Evolutionary conservation across 169 alveolate species (phyloP).

Genomic region (Babesia caballi): DNA sequence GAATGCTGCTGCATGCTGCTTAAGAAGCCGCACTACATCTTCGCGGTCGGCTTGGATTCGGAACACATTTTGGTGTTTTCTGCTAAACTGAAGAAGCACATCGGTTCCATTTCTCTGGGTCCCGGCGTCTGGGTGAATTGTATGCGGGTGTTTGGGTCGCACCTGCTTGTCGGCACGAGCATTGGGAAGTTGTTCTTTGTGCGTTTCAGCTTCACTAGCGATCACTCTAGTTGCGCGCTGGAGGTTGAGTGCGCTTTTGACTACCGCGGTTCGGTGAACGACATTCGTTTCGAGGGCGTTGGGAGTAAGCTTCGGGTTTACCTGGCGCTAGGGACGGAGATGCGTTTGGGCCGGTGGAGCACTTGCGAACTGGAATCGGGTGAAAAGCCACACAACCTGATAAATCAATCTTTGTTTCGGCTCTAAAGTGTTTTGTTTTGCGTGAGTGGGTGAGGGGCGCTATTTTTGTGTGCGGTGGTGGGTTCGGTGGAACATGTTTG

Average conservation of each 20-base stretch:
- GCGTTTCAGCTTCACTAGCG: constrained; percentile 8
- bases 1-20: constrained; percentile 42
- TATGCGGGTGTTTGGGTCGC: constrained; percentile 6
- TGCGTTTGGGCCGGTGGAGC: constrained; percentile 61
- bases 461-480: not conserved
- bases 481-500: no score
- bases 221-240: constrained; percentile 17
- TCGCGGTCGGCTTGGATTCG: constrained; percentile 59
- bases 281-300: not conserved
- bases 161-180: constrained; percentile 44
- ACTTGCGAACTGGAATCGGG: not conserved
- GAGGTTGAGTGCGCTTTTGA: constrained; percentile 2
- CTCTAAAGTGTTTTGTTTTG: not conserved
- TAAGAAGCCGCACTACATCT: constrained; percentile 43
- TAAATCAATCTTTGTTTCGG: constrained; percentile 8
- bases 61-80: constrained; percentile 44
- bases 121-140: constrained; percentile 37
- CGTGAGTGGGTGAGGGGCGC: not conserved
- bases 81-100: constrained; percentile 34
- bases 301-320: constrained; percentile 1
- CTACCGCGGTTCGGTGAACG: constrained; percentile 49
- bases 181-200: constrained; percentile 36
- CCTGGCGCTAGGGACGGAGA: constrained; percentile 51
- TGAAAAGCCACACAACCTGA: constrained; percentile 15
- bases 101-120: constrained; percentile 19